A percentile compares a stretch with the other conserved stretches of the same genome.
These are phyloP conservation scores for Staphylotrichum tortipilum DNA, from an alignment of 495 filamentous ascomycete genomes.

Conservation along the genomic window DNA sequence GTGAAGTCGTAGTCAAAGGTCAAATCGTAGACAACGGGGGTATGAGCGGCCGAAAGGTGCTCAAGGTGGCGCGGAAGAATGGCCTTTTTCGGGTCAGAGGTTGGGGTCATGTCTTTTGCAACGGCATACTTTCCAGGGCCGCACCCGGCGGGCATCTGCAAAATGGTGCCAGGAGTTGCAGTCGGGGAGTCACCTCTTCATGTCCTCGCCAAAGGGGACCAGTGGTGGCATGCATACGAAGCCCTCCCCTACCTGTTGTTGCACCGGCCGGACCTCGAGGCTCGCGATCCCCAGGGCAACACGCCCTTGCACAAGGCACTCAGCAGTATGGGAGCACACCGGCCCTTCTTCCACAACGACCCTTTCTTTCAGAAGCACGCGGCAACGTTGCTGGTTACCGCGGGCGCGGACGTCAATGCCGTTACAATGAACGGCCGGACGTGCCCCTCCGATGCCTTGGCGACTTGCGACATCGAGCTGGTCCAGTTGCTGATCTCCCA, in stretches of 20 bases:
- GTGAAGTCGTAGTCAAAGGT: no score
- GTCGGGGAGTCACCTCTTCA: conserved; percentile 30
- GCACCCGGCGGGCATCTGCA: no score
- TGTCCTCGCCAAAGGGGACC: conserved; percentile 25
- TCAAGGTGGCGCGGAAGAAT: no score
- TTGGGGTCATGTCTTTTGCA: no score
- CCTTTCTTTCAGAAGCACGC: conserved; percentile 13
- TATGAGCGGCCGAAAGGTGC: no score
- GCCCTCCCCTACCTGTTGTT: conserved; percentile 37
- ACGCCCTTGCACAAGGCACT: conserved; percentile 37
- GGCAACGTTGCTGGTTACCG: conserved; percentile 4
- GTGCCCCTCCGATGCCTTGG: background rate
- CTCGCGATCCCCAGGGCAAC: conserved; percentile 25
- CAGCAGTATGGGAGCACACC: conserved; percentile 9
- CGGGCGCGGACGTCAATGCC: conserved; percentile 9
- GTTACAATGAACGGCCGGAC: background rate
- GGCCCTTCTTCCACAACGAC: no score
- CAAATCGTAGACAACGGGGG: no score
- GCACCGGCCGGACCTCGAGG: conserved; percentile 31
- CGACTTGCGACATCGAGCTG: background rate
- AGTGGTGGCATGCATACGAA: conserved; percentile 37
- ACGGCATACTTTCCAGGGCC: no score
- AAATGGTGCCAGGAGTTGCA: no score
- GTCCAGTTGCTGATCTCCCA: conserved; percentile 1
- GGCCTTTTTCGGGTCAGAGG: no score